A percentile compares a stretch with the other conserved stretches of the same genome.
These are phyloP conservation scores for Cymbidium sinense DNA, from an alignment of 106 monocot species.

Conservation along the genomic window DNA sequence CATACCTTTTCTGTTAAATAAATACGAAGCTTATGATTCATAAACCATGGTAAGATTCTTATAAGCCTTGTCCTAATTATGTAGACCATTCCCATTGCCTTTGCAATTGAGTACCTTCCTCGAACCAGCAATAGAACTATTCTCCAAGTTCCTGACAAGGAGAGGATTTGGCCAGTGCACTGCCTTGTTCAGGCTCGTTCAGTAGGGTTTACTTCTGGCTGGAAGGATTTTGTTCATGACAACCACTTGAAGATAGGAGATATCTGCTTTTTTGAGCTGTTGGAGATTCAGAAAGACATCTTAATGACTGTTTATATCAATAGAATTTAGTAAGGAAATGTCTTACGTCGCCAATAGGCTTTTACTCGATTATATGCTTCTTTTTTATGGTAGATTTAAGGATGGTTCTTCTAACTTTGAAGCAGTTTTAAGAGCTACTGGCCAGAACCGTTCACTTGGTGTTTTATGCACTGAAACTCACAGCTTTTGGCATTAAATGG, in stretches of 20 bases:
- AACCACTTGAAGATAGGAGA: constrained; percentile 21
- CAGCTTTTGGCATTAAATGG: too few relatives aligned
- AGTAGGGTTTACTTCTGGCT: constrained; percentile 4
- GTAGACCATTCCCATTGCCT: constrained; percentile 14
- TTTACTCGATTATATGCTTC: not conserved
- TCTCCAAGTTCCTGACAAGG: constrained; percentile 12
- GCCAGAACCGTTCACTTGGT: too few relatives aligned
- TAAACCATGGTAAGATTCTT: not conserved
- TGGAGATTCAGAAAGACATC: not conserved
- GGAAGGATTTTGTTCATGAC: constrained; percentile 17
- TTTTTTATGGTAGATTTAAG: not conserved
- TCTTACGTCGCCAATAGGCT: not conserved
- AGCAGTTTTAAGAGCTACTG: too few relatives aligned
- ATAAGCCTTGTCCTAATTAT: not conserved
- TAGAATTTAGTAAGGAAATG: not conserved
- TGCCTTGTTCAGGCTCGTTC: not conserved
- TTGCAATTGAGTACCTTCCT: constrained; percentile 10
- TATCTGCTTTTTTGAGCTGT: constrained; percentile 22
- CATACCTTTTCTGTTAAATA: too few relatives aligned
- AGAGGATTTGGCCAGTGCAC: constrained; percentile 1
- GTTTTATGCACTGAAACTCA: too few relatives aligned
- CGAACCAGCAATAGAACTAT: not conserved
- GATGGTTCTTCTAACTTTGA: not conserved
- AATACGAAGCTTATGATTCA: not conserved
- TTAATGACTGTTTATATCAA: constrained; percentile 15